Evolutionary conservation across 179 eudicot species (phyloP).

Genomic region (Pouteria campechiana): DNA sequence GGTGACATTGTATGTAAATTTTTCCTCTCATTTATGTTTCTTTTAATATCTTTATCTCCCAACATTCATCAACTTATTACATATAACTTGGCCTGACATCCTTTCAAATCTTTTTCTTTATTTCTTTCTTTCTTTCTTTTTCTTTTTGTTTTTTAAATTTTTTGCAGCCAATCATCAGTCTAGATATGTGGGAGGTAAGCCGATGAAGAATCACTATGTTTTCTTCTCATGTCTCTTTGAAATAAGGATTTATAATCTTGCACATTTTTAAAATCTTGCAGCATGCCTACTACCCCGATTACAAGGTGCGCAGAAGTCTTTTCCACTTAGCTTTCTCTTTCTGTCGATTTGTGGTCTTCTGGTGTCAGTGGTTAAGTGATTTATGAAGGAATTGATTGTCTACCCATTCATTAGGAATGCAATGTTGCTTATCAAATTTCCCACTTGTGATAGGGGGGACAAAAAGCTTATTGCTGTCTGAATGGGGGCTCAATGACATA

Average conservation of each 20-base stretch:
- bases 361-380: background rate
- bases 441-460: too few relatives aligned
- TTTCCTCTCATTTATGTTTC: background rate
- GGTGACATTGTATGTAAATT: constrained; percentile 64
- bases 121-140: background rate
- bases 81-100: too few relatives aligned
- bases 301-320: constrained; percentile 37
- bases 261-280: constrained; percentile 24
- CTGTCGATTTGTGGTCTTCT: background rate
- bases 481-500: too few relatives aligned
- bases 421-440: too few relatives aligned
- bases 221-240: constrained; percentile 3
- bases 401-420: too few relatives aligned
- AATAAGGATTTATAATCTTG: constrained; percentile 3
- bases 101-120: too few relatives aligned
- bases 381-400: background rate
- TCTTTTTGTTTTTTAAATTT: background rate
- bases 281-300: constrained; percentile 97
- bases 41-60: too few relatives aligned
- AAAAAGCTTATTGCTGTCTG: too few relatives aligned
- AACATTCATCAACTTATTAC: too few relatives aligned
- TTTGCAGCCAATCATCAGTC: constrained; percentile 72
- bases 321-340: background rate
- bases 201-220: constrained; percentile 5
- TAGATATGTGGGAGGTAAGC: constrained; percentile 96